These are phyloP conservation scores for Emmonsia crescens DNA, from an alignment of 2,329 filamentous ascomycete genomes.

Conservation along the genomic window DNA sequence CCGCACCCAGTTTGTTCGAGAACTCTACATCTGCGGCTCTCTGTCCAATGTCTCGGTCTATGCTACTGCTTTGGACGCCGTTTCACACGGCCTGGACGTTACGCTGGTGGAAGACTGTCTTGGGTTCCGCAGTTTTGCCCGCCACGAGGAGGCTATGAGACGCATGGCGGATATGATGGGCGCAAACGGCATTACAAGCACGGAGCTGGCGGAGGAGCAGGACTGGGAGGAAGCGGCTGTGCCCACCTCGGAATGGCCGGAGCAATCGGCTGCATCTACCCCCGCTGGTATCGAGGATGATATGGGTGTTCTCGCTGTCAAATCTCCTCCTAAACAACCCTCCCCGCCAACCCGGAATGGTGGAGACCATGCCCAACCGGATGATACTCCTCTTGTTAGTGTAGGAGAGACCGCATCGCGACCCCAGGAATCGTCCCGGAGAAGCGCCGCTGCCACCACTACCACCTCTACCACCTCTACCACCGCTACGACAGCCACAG, in stretches of 20 bases:
- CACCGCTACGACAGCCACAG: too few species aligned
- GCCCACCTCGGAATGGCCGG: constrained; percentile 11
- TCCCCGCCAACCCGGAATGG: background rate
- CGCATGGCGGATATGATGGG: constrained; percentile 65
- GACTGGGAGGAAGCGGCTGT: constrained; percentile 33
- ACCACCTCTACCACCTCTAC: background rate
- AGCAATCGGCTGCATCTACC: constrained; percentile 11
- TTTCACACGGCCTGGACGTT: constrained; percentile 75
- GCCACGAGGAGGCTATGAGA: constrained; percentile 60
- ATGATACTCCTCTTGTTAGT: background rate
- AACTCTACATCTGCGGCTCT: constrained; percentile 79
- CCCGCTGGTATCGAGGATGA: constrained; percentile 26
- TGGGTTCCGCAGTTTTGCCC: constrained; percentile 59
- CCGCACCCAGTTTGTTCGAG: constrained; percentile 75
- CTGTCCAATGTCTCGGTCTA: constrained; percentile 82
- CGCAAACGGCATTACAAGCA: constrained; percentile 52
- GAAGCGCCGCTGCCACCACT: background rate
- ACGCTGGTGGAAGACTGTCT: constrained; percentile 82
- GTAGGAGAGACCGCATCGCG: background rate
- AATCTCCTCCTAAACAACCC: constrained; percentile 7
- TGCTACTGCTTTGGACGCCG: constrained; percentile 83
- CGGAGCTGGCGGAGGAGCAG: constrained; percentile 45
- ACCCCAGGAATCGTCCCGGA: background rate
- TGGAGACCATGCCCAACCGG: background rate
- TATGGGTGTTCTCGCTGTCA: constrained; percentile 26